phyloP scores from a whole-genome alignment of 1,284 basidiomycete genomes.

The Apiotrichum akiyoshidainum region DNA sequence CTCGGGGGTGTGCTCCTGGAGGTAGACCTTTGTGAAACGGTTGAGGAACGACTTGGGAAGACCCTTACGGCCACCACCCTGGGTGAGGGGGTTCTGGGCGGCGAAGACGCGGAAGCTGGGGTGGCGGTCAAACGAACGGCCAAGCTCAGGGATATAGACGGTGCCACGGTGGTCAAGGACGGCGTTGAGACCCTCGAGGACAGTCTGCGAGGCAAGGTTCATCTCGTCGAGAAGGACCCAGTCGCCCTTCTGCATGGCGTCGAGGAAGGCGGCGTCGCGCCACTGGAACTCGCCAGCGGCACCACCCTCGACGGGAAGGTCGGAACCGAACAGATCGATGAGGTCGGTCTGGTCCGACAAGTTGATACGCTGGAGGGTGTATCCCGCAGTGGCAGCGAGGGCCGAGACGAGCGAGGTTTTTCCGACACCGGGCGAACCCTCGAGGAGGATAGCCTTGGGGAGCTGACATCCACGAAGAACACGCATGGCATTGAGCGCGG shows the following conservation, averaged over 20 bases:
- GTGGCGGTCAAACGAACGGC: constrained; percentile 82
- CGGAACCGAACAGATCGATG: constrained; percentile 93
- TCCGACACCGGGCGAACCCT: constrained; percentile 98
- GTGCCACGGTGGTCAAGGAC: constrained; percentile 93
- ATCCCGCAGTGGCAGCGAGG: constrained; percentile 74
- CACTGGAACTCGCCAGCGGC: constrained; percentile 90
- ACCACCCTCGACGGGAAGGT: constrained; percentile 91
- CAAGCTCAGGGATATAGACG: constrained; percentile 93
- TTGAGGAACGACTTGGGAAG: constrained; percentile 97
- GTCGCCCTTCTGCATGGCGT: constrained; percentile 84
- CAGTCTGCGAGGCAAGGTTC: constrained; percentile 94
- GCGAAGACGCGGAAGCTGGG: constrained; percentile 94
- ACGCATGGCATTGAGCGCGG: constrained; percentile 82
- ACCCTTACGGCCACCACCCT: constrained; percentile 96
- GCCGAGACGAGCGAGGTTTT: constrained; percentile 94
- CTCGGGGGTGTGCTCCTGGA: constrained; percentile 75
- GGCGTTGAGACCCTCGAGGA: constrained; percentile 95
- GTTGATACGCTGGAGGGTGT: constrained; percentile 90
- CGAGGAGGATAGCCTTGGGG: constrained; percentile 85
- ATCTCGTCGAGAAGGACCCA: constrained; percentile 99
- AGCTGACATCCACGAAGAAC: constrained; percentile 88
- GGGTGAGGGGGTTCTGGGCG: constrained; percentile 93
- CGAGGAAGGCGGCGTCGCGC: constrained; percentile 95
- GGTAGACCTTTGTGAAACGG: constrained; percentile 94
- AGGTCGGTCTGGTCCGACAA: constrained; percentile 98